Evolutionary conservation across 352 stramenopile species (phyloP), one percentile per base, ranked within the genome.

Genomic region (Globisporangium abappressorium): DNA sequence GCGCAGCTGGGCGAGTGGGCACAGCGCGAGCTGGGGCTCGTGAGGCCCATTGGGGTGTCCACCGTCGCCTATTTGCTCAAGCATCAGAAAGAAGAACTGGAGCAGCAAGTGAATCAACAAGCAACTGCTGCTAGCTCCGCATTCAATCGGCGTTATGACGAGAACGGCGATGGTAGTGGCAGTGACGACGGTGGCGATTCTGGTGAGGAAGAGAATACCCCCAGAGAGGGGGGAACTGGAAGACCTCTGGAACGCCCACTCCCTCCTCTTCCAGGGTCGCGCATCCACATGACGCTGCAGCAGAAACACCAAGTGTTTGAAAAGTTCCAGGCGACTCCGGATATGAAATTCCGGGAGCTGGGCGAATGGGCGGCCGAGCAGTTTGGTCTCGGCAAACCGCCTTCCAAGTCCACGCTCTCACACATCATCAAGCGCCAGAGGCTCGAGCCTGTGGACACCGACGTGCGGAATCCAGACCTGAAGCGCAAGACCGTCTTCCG

Each of bases 241-340:
- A 47, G 43, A 34, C n/a, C 36, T 20, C 43, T 20, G 12, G 18
- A 43, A 38, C 28, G 36, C 2, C 22, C 33, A 18, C 60, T 65
- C 15, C 54, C 28, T 11, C 55, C 55, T 1, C 20, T 61, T 1
- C 15, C 55, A 15, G 55, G 30, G 7, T 46, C 30, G 28, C 60
- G 60, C 46, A 46, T 65, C 15, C 60, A 51, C 60, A 65, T 65
- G 60, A 65, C 60, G 28, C 60, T 65, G 2, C 46, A 51, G 4
- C 46, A 65, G 47, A 41, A 43, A 7, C 3, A 41, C 5, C 46
- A 38, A 6, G n/a, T 65, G 43, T 58, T 58, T 30, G 60, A 55
- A 2, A 65, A 65, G 60, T 58, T 51, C 46, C 46, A 30, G 5
- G n/a, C 18, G 5, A 65, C 60, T 15, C 46, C 60, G 6, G 60